phyloP scores from a whole-genome alignment of 768 basidiomycete species.

The Suillus paluster region DNA sequence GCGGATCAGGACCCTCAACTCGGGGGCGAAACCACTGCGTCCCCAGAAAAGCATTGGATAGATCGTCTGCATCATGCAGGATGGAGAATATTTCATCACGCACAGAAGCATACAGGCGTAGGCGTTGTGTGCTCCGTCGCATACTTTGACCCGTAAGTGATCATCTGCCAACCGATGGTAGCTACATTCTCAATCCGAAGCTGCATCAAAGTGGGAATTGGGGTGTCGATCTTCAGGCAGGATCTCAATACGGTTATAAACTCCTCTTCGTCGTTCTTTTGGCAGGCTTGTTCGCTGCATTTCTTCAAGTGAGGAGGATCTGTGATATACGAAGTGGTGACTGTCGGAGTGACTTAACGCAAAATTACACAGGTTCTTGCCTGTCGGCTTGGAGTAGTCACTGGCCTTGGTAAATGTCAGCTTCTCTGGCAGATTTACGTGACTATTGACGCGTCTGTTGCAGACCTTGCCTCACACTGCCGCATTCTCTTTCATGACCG shows the following conservation, averaged over 20 bases:
- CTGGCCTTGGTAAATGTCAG: conserved; percentile 65
- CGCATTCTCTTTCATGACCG: conserved; percentile 69
- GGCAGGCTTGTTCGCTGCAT: conserved; percentile 80
- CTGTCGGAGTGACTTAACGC: conserved; percentile 8
- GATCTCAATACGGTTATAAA: conserved; percentile 82
- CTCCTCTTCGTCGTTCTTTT: conserved; percentile 86
- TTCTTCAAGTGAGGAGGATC: conserved; percentile 65
- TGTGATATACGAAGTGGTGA: not conserved
- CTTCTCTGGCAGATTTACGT: conserved; percentile 2
- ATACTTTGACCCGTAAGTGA: conserved; percentile 84
- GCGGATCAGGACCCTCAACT: not conserved
- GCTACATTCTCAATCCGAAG: conserved; percentile 1
- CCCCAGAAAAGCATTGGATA: conserved; percentile 21
- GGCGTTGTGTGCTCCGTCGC: conserved; percentile 89
- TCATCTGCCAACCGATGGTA: too few species aligned
- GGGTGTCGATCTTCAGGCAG: conserved; percentile 89
- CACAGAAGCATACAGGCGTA: conserved; percentile 72
- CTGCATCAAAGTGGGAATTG: conserved; percentile 69
- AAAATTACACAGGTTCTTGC: conserved; percentile 61
- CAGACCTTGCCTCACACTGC: conserved; percentile 66
- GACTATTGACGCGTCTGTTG: conserved; percentile 22
- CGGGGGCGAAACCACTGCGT: not conserved
- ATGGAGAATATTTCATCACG: conserved; percentile 49
- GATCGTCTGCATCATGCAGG: conserved; percentile 26
- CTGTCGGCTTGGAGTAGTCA: conserved; percentile 80